Evolutionary conservation across 768 basidiomycete species (phyloP), one percentile per base, ranked within the genome.

Genomic region (Saitozyma sp.): DNA sequence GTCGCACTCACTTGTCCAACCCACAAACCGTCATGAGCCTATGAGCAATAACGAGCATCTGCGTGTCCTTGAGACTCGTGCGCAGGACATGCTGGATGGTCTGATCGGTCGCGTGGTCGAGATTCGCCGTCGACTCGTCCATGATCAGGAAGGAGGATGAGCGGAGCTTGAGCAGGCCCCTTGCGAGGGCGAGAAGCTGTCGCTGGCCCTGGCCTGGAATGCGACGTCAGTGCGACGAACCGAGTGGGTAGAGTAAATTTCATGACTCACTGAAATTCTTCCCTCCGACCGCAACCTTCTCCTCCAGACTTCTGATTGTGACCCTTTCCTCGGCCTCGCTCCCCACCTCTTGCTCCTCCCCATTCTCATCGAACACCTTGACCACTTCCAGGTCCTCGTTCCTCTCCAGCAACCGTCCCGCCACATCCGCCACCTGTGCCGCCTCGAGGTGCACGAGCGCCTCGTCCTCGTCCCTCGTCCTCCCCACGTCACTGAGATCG

Each of bases 21-120:
- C 85, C 86, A 76, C 85, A 84, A 59, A 87, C 84, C 8, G 84
- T 86, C 62, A 72, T 64, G 37, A 78, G 54, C 16, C 86, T 80
- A 73, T 87, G 86, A 1, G 86, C 86, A 54, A 88, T 83, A 17
- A 84, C 86, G 46, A 87, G 78, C 49, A 87, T 78, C 0, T 86
- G 86, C 0, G 83, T 73, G 57, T 76, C 84, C 19, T 65, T 66
- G 58, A 83, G 66, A 45, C 79, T 77, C 6, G 81, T 82, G 19
- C 85, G 80, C 55, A 88, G 78, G 1, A 85, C 84, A 2, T 79
- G 79, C 74, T 88, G 86, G 54, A 88, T 87, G 53, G 83, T 79
- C 1, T 82, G 74, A 69, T 87, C 87, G 0, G 85, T 87, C 53
- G 81, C 81, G 68, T 85, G 84, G 77, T 87, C 86, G 10, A 78